Evolutionary conservation across 208 protist genomes (phyloP).

Genomic region (Crithidia fasciculata): DNA sequence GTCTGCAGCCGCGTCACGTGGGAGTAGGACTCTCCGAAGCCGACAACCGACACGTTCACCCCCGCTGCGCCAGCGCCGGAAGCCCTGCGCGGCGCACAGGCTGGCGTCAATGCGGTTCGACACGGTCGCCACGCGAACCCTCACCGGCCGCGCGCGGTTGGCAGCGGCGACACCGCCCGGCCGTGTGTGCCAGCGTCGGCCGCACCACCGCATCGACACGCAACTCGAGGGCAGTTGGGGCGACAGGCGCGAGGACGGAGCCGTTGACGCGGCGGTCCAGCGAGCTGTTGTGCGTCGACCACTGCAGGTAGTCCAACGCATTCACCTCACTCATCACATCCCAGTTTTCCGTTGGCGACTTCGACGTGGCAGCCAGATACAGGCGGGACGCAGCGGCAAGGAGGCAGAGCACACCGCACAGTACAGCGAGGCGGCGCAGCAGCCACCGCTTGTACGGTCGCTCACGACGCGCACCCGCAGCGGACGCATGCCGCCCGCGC

Average conservation of each 20-base stretch:
- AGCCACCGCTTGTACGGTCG: background rate
- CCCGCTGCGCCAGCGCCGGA: conserved; percentile 28
- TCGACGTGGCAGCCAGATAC: background rate
- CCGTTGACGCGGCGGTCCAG: background rate
- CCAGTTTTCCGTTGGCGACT: background rate
- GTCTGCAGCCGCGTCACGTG: conserved; percentile 29
- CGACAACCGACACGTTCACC: conserved; percentile 17
- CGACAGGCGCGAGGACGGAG: background rate
- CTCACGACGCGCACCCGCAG: no score
- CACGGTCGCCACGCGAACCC: conserved; percentile 10
- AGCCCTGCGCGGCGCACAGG: conserved; percentile 29
- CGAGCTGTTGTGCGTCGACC: conserved; percentile 7
- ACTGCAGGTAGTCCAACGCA: background rate
- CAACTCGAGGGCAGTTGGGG: background rate
- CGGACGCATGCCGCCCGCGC: no score
- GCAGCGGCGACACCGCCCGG: background rate
- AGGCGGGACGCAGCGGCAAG: background rate
- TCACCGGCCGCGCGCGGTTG: background rate
- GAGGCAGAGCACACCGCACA: background rate
- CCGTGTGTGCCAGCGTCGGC: conserved; percentile 13
- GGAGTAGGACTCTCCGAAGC: conserved; percentile 27
- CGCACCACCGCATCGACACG: conserved; percentile 8
- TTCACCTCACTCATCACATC: no score
- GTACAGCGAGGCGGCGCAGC: background rate
- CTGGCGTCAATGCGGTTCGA: conserved; percentile 27